These are phyloP conservation scores for Sugiyamaella mastotermitis DNA, from an alignment of 805 yeast species.

Conservation along the genomic window DNA sequence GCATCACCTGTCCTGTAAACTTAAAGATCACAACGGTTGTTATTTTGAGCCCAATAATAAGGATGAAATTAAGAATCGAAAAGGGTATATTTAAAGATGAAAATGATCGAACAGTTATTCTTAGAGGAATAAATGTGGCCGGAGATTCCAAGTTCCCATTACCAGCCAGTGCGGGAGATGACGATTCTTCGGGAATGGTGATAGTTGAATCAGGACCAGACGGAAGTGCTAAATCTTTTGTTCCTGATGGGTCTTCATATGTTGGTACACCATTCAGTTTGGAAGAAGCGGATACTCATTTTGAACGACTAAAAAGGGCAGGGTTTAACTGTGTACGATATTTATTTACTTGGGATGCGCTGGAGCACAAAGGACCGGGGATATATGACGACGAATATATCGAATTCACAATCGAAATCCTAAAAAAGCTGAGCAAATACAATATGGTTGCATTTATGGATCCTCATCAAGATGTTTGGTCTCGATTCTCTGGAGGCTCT, in stretches of 20 bases:
- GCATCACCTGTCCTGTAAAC: no score
- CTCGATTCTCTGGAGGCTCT: conserved; percentile 79
- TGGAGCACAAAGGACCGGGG: conserved; percentile 86
- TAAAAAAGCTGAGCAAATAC: conserved; percentile 48
- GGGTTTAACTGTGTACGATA: conserved; percentile 79
- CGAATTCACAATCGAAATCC: conserved; percentile 57
- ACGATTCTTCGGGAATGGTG: background rate
- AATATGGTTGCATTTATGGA: conserved; percentile 78
- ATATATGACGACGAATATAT: conserved; percentile 71
- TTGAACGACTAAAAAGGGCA: conserved; percentile 64
- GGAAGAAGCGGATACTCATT: conserved; percentile 63
- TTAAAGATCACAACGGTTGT: no score
- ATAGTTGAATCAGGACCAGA: background rate
- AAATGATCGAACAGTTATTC: conserved; percentile 51
- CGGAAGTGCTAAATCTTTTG: conserved; percentile 63
- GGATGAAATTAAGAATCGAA: conserved; percentile 15
- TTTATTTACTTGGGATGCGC: conserved; percentile 84
- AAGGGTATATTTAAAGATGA: conserved; percentile 54
- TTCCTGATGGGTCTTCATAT: conserved; percentile 12
- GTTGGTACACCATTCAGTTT: conserved; percentile 77
- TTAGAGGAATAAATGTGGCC: conserved; percentile 80
- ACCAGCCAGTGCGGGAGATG: background rate
- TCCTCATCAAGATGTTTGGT: conserved; percentile 95
- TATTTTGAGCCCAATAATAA: no score
- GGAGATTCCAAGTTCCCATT: conserved; percentile 66